A percentile compares a stretch with the other conserved stretches of the same genome.
Evolutionary conservation across 805 yeast genomes (phyloP).

Genomic region (Pichia ethanolica): DNA sequence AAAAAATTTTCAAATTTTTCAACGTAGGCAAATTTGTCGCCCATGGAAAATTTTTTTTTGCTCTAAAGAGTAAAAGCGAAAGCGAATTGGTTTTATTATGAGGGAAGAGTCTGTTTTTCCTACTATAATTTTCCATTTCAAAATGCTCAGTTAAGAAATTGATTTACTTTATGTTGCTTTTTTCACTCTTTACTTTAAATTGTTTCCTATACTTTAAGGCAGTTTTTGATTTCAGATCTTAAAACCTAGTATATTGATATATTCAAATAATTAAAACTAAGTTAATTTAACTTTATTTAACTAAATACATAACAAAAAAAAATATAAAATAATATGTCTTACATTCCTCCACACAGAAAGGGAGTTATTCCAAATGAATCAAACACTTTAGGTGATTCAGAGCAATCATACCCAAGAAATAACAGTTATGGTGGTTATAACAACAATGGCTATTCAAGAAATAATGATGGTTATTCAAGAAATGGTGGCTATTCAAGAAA

Average conservation of each 20-base stretch:
- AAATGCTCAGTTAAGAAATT: no score
- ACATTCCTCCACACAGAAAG: constrained; percentile 46
- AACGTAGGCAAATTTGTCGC: neutral
- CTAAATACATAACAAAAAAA: neutral
- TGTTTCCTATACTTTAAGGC: neutral
- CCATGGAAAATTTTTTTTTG: neutral
- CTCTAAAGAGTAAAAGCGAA: neutral
- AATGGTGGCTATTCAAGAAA: constrained; percentile 20
- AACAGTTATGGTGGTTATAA: constrained; percentile 15
- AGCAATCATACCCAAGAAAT: neutral
- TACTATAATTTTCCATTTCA: no score
- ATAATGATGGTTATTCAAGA: constrained; percentile 20
- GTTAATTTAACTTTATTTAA: no score
- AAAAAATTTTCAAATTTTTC: neutral
- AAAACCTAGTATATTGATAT: neutral
- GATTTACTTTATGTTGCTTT: no score
- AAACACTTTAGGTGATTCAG: neutral
- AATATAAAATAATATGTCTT: constrained; percentile 20
- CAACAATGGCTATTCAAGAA: constrained; percentile 20
- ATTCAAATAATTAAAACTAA: neutral
- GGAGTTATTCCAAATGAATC: constrained; percentile 14
- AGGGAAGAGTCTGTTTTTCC: no score
- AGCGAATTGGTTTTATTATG: no score
- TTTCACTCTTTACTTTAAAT: neutral
- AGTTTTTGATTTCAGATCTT: neutral